Base-by-base conservation (phyloP, 306 rosid species). In the Glycyrrhiza uralensis region DNA sequence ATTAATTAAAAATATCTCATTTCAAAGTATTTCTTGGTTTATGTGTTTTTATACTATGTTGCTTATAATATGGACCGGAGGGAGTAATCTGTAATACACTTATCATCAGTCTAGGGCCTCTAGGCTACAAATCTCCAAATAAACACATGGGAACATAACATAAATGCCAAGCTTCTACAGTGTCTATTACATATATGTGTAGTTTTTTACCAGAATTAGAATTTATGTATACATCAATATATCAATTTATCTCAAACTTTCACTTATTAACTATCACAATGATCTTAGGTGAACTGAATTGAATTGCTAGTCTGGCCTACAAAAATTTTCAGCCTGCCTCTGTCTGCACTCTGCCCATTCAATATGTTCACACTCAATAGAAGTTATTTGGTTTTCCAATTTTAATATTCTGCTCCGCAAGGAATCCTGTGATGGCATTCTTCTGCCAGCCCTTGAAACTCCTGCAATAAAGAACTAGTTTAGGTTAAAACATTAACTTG, bases 391-490 rank as follows among this genome's bases (percentile, higher is more conserved):
- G 86, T 51, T 91, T 95, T 72, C 96, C 96, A 49, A 89, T 81
- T 76, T 69, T 81, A 14, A 95, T 74, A 74, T 83, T 85, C 84
- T 73, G 88, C 78, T 84, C 92, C 0, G 78, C 50, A 45, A 95
- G 77, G 79, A 86, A 95, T 41, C 67, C 87, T 26, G 82, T 85
- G 66, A 91, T 91, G 42, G 96, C 97, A 28, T 84, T 91, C 96
- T 87, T 95, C 83, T 95, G 93, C 99, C 96, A 91, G 80, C 99
- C 36, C 84, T 92, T 91, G 82, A 95, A 91, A 85, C 96, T 91
- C 93, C 97, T 92, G 85, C 74, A 80, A 57, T 52, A 63, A 67
- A 78, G 50, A 20, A 52, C 56, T 42, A 14, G 69, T 14, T 56
- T 18, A 60, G 36, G n/a, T 24, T 18, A 30, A n/a, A 36, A 17